Conservation (phyloP, 768 basidiomycete species). For the Crepidotus variabilis region DNA sequence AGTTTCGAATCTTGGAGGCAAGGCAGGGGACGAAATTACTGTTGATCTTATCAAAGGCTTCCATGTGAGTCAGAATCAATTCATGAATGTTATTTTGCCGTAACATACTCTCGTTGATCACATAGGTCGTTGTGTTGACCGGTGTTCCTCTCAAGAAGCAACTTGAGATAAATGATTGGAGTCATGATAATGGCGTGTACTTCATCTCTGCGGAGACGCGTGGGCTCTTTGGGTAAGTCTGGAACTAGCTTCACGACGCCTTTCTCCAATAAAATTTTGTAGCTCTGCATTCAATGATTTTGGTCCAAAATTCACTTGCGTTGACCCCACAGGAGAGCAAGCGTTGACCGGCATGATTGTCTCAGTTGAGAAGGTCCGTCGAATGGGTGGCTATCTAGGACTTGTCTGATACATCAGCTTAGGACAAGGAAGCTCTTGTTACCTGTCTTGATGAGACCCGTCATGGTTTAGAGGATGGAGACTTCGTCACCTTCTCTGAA, state of each 20-base stretch:
- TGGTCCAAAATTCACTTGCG: constrained; percentile 89
- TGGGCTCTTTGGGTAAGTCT: constrained; percentile 86
- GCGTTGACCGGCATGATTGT: constrained; percentile 94
- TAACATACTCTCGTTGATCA: constrained; percentile 8
- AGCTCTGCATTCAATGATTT: constrained; percentile 97
- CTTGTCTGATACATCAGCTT: not conserved
- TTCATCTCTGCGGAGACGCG: constrained; percentile 91
- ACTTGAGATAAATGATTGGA: constrained; percentile 94
- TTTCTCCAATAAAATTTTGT: constrained; percentile 3
- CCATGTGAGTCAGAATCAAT: constrained; percentile 57
- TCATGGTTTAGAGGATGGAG: constrained; percentile 98
- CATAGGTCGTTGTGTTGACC: constrained; percentile 85
- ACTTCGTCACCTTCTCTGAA: constrained; percentile 95
- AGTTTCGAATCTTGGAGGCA: constrained; percentile 80
- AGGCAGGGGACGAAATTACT: constrained; percentile 71
- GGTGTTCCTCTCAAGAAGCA: constrained; percentile 76
- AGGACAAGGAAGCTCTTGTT: constrained; percentile 89
- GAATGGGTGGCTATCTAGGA: not conserved
- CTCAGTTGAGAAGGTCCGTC: constrained; percentile 74
- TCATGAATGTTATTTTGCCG: not conserved
- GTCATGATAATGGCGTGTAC: constrained; percentile 81
- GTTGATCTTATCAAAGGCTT: constrained; percentile 82
- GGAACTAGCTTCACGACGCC: not conserved
- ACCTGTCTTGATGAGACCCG: constrained; percentile 96
- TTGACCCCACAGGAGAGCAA: constrained; percentile 97